Percentiles rank a stretch among this genome's conserved stretches.
These are phyloP conservation scores for Mycena polygramma DNA, from an alignment of 768 basidiomycete species.

Conservation along the genomic window DNA sequence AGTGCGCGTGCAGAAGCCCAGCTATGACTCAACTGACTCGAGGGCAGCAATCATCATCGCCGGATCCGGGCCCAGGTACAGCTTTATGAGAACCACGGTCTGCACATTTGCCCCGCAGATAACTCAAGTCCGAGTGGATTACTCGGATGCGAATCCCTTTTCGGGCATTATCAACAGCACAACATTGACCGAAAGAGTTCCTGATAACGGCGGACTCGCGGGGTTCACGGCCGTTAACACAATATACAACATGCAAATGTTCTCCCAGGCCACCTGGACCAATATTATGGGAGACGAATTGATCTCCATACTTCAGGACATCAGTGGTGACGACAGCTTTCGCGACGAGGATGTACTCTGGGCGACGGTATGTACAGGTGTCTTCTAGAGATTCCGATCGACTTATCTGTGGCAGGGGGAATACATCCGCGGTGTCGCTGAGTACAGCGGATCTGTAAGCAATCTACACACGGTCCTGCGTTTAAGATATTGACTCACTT, in stretches of 20 bases:
- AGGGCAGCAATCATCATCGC: background rate
- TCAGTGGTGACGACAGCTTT: background rate
- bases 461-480: background rate
- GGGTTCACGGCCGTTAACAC: constrained; percentile 5
- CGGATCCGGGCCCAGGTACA: background rate
- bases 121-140: background rate
- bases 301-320: background rate
- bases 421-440: constrained; percentile 20
- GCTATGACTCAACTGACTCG: background rate
- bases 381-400: background rate
- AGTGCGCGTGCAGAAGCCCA: background rate
- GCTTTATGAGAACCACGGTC: background rate
- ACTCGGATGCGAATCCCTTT: background rate
- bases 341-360: background rate
- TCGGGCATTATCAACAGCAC: background rate
- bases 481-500: background rate
- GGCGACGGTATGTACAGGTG: background rate
- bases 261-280: background rate
- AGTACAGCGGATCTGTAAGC: constrained; percentile 20
- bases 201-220: background rate
- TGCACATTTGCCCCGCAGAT: constrained; percentile 9
- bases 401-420: background rate
- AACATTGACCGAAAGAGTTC: background rate
- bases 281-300: constrained; percentile 7
- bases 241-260: background rate